Evolutionary conservation across 805 yeast species (phyloP).

Genomic region (Candida insectalens): DNA sequence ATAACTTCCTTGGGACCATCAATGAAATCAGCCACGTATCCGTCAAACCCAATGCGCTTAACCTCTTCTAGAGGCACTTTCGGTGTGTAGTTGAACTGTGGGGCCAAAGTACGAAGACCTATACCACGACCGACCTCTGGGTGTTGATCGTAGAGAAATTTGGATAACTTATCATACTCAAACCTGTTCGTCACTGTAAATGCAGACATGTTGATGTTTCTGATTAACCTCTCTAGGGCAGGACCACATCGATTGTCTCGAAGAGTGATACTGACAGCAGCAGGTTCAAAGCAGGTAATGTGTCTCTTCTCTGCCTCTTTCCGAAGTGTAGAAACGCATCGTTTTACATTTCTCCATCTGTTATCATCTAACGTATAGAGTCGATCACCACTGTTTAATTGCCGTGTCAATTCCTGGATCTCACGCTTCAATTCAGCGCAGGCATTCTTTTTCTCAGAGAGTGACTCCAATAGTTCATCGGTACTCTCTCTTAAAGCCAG

Average conservation of each 20-base stretch:
- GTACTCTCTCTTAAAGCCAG: constrained; percentile 12
- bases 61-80: constrained; percentile 19
- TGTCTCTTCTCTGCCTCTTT: constrained; percentile 6
- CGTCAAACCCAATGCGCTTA: constrained; percentile 59
- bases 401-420: constrained; percentile 5
- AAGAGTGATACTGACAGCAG: constrained; percentile 54
- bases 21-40: constrained; percentile 62
- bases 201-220: constrained; percentile 43
- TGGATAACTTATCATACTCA: constrained; percentile 38
- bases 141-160: constrained; percentile 29
- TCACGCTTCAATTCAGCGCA: constrained; percentile 11
- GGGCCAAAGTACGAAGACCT: constrained; percentile 42
- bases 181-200: constrained; percentile 48
- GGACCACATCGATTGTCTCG: constrained; percentile 39
- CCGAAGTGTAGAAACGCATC: constrained; percentile 35
- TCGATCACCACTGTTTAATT: constrained; percentile 38
- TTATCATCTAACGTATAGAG: constrained; percentile 33
- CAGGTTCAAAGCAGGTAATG: constrained; percentile 61
- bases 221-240: constrained; percentile 49
- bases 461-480: constrained; percentile 9
- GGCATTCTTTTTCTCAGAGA: constrained; percentile 5
- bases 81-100: constrained; percentile 6
- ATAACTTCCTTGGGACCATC: constrained; percentile 66
- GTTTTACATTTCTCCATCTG: constrained; percentile 17
- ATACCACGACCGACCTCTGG: constrained; percentile 28